A percentile compares a stretch with the other conserved stretches of the same genome.
These are phyloP conservation scores for Dimargaris cristalligena DNA, from an alignment of 192 early-diverging fungal species.

Conservation along the genomic window DNA sequence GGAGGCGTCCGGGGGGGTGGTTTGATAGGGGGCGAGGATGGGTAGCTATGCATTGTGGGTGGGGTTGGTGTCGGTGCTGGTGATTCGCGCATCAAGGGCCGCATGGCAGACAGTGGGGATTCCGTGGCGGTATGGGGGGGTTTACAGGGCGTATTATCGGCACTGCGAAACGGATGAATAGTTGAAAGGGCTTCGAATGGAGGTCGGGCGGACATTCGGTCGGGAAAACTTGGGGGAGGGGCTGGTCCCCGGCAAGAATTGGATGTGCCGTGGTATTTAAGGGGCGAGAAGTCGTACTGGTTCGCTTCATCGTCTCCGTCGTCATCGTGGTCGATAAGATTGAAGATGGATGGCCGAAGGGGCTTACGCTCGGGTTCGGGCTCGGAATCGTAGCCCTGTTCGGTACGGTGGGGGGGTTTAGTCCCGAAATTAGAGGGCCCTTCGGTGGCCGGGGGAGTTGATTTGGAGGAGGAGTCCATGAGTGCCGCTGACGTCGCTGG, in stretches of 20 bases:
- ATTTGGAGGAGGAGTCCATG: not conserved
- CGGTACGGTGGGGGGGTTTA: not conserved
- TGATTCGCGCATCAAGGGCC: too few species aligned
- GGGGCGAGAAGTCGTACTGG: not conserved
- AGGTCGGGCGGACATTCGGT: not conserved
- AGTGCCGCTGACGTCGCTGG: too few species aligned
- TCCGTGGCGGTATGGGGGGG: not conserved
- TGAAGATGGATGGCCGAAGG: conserved; percentile 2
- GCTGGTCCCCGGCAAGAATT: not conserved
- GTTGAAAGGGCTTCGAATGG: not conserved
- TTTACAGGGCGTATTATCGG: conserved; percentile 4
- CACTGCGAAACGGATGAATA: not conserved
- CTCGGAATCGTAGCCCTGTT: not conserved
- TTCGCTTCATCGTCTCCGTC: too few species aligned
- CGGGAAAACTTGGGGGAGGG: not conserved
- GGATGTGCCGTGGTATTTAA: not conserved
- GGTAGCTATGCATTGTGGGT: too few species aligned
- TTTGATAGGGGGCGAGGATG: not conserved
- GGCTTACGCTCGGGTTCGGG: conserved; percentile 2
- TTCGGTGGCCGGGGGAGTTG: not conserved
- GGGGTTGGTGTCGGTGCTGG: too few species aligned
- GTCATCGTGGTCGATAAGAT: conserved; percentile 8
- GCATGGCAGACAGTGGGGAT: not conserved
- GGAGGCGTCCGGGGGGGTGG: not conserved
- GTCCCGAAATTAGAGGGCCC: too few species aligned